Conservation (phyloP, 2,329 filamentous ascomycete species). For the Cladosporium phlei region DNA sequence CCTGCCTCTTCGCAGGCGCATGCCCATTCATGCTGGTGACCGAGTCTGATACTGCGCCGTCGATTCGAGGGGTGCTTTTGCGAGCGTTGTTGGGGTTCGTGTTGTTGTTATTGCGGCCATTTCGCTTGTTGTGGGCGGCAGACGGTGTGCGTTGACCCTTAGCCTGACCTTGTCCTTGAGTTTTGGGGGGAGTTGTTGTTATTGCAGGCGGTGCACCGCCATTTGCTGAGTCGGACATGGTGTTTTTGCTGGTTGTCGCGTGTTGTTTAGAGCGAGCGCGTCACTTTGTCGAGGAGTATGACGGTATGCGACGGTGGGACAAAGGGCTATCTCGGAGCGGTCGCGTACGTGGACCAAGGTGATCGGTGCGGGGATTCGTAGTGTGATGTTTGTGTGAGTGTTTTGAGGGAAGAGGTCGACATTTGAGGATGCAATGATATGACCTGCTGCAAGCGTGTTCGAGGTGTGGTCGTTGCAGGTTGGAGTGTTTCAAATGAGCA, state of each 20-base stretch:
- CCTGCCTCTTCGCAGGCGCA: no score
- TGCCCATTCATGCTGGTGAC: no score
- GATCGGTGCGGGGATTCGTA: neutral
- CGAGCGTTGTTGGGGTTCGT: conserved; percentile 25
- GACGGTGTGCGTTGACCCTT: conserved; percentile 23
- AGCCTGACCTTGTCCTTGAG: conserved; percentile 10
- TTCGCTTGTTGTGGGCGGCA: conserved; percentile 21
- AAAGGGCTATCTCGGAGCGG: conserved; percentile 20
- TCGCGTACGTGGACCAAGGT: conserved; percentile 21
- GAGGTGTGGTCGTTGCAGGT: no score
- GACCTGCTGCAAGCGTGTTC: no score
- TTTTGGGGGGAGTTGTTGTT: conserved; percentile 15
- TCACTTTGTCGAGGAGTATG: neutral
- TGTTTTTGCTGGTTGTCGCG: conserved; percentile 3
- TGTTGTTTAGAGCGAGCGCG: conserved; percentile 10
- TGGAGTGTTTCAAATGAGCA: no score
- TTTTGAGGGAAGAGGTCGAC: conserved; percentile 22
- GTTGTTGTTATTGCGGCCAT: conserved; percentile 31
- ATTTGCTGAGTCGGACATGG: neutral
- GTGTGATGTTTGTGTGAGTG: conserved; percentile 20
- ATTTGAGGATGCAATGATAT: conserved; percentile 19
- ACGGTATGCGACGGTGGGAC: neutral
- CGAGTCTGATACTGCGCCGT: conserved; percentile 11
- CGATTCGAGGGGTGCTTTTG: conserved; percentile 17
- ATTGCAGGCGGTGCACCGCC: conserved; percentile 24